These are phyloP conservation scores for Agastache rugosa DNA, from an alignment of 257 asterid genomes.

Conservation along the genomic window DNA sequence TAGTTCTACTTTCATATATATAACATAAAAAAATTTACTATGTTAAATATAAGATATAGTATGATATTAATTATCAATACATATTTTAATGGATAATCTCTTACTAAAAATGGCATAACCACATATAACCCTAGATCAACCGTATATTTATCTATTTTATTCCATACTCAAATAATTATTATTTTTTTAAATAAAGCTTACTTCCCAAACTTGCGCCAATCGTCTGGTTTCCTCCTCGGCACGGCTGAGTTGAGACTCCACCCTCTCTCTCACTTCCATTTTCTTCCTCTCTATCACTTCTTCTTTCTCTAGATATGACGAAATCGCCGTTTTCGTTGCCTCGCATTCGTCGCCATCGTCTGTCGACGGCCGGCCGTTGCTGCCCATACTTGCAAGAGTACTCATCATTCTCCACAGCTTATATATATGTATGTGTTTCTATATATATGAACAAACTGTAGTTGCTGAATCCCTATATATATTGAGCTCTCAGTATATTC, in stretches of 20 bases:
- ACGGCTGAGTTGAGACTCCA: slow-evolving; percentile 77
- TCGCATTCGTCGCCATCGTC: slow-evolving; percentile 62
- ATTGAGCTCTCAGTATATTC: background rate
- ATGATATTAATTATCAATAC: too few species aligned
- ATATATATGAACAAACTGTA: too few species aligned
- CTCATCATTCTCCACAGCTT: slow-evolving; percentile 46
- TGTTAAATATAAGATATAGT: too few species aligned
- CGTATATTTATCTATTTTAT: background rate
- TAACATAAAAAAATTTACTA: too few species aligned
- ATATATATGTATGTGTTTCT: background rate
- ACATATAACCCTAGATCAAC: too few species aligned
- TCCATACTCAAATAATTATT: background rate
- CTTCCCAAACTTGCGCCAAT: slow-evolving; percentile 84
- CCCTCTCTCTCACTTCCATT: slow-evolving; percentile 67
- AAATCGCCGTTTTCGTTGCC: slow-evolving; percentile 60
- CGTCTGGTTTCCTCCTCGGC: slow-evolving; percentile 78
- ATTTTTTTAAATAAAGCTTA: slow-evolving; percentile 11
- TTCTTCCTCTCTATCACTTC: slow-evolving; percentile 85
- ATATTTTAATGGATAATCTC: too few species aligned
- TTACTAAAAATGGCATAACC: too few species aligned
- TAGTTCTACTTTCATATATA: too few species aligned
- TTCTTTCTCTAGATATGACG: slow-evolving; percentile 69
- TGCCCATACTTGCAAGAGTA: slow-evolving; percentile 49
- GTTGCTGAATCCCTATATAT: slow-evolving; percentile 8
- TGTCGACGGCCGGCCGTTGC: slow-evolving; percentile 61